A percentile compares a stretch with the other conserved stretches of the same genome.
Evolutionary conservation across 495 filamentous ascomycete species (phyloP).

Genomic region (Penicillium salamii): DNA sequence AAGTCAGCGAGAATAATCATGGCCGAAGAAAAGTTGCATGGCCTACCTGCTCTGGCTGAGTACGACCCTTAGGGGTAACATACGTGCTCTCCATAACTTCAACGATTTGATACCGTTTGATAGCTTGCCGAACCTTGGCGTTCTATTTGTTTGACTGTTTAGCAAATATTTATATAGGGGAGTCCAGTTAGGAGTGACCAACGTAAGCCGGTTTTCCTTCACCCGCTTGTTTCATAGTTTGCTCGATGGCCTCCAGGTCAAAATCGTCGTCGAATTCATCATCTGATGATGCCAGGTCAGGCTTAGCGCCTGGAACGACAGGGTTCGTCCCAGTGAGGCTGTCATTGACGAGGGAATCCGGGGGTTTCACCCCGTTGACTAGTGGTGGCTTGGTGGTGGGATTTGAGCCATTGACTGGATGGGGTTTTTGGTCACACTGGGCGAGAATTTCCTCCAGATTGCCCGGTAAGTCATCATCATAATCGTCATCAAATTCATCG

Average conservation of each 20-base stretch:
- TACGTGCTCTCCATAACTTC: conserved; percentile 67
- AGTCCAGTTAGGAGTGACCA: conserved; percentile 42
- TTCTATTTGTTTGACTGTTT: conserved; percentile 44
- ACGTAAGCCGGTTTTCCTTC: conserved; percentile 33
- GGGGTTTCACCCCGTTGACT: conserved; percentile 6
- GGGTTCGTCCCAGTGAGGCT: background rate
- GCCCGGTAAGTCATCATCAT: conserved; percentile 59
- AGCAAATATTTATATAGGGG: conserved; percentile 39
- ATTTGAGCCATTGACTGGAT: conserved; percentile 47
- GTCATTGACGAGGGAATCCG: background rate
- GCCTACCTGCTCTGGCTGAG: conserved; percentile 68
- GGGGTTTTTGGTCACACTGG: conserved; percentile 41
- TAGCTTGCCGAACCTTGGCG: conserved; percentile 58
- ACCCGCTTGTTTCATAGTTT: conserved; percentile 38
- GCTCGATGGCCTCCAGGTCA: conserved; percentile 44
- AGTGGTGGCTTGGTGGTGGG: conserved; percentile 1
- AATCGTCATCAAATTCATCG: conserved; percentile 67
- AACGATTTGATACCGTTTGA: conserved; percentile 79
- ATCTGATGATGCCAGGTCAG: conserved; percentile 23
- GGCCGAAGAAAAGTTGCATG: background rate
- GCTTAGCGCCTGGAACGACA: background rate
- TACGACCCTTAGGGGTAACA: conserved; percentile 55
- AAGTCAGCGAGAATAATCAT: conserved; percentile 22
- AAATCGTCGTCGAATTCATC: conserved; percentile 48
- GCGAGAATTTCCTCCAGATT: conserved; percentile 41